Base-by-base conservation (phyloP, 768 basidiomycete genomes). In the Pisolithus sp. region DNA sequence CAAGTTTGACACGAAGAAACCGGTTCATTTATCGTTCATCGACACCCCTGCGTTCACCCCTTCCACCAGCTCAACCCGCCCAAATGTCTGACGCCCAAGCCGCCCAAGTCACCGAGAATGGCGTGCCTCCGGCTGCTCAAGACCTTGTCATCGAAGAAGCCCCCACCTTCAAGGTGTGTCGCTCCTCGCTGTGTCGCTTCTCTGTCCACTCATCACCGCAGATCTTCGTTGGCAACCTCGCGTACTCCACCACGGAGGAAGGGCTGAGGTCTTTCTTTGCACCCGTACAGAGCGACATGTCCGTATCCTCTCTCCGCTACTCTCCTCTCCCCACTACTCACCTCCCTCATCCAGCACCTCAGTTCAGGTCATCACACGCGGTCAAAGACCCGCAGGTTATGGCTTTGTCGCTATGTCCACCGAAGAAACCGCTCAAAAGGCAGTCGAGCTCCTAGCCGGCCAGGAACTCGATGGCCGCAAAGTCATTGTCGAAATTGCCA, bases 221-320 rank as follows among this genome's bases (percentile, higher is more conserved):
- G 91, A 89, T 93, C 76, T 94, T 94, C 71, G 89, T 85, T 67
- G 93, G 93, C 63, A 95, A 95, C 76, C 91, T 95, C 78, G 83
- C 90, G 76, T 95, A 93, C 73, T 77, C 83, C 67, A 92, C 89
- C 61, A 90, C 87, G 78, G 89, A 92, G 79, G 87, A 91, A 74
- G 89, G 89, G 83, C 86, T 95, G 76, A 88, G 82, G 85, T 76
- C 88, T 71, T 87, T 95, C 79, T 95, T 94, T 79, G 86, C 79
- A 71, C 86, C 87, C 68, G 85, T 91, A 67, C 77, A 81, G 71
- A 81, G 74, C 76, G 90, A 91, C 72, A 85, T 94, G 93, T 94
- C 77, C 66, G 86, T 81, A 64, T 63, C 55, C 31, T 50, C 36
- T 49, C 37, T 36, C 46, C 45, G 44, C 48, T 15, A n/a, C 15